Evolutionary conservation across 1,284 basidiomycete genomes (phyloP).

Genomic region (Microbotryum scabiosae): DNA sequence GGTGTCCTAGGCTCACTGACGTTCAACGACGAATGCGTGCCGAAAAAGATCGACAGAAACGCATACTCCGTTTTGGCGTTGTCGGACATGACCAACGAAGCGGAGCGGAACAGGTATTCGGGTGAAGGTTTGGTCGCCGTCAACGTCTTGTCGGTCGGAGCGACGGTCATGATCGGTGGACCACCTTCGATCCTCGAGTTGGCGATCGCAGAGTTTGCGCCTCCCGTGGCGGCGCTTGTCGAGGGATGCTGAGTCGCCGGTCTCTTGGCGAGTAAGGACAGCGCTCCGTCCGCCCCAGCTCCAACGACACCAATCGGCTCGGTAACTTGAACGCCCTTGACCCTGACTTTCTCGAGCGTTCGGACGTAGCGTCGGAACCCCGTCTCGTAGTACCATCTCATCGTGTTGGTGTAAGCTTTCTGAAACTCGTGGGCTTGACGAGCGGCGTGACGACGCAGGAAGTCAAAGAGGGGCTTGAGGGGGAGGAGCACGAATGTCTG

Average conservation of each 20-base stretch:
- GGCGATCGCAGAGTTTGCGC: no score
- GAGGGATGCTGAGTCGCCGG: neutral
- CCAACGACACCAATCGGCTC: constrained; percentile 37
- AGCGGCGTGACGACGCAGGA: constrained; percentile 73
- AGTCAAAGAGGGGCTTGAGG: constrained; percentile 72
- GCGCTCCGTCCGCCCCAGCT: constrained; percentile 30
- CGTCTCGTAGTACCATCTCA: constrained; percentile 90
- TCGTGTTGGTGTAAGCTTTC: constrained; percentile 72
- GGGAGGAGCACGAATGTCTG: constrained; percentile 83
- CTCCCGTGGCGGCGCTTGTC: neutral
- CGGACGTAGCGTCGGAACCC: constrained; percentile 84
- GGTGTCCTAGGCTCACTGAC: neutral
- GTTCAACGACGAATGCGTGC: constrained; percentile 26
- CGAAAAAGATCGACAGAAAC: constrained; percentile 76
- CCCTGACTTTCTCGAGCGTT: constrained; percentile 67
- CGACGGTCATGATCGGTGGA: no score
- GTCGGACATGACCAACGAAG: constrained; percentile 76
- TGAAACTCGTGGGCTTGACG: constrained; percentile 81
- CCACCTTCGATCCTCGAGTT: no score
- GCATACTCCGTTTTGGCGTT: constrained; percentile 84
- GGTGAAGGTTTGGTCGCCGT: constrained; percentile 53
- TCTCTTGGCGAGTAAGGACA: neutral
- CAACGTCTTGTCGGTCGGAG: no score
- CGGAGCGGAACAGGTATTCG: constrained; percentile 73
- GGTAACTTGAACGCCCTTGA: constrained; percentile 36